A percentile compares a stretch with the other conserved stretches of the same genome.
phyloP scores from a whole-genome alignment of 371 early-diverging fungal species.

The Blastocladiella emersonii region DNA sequence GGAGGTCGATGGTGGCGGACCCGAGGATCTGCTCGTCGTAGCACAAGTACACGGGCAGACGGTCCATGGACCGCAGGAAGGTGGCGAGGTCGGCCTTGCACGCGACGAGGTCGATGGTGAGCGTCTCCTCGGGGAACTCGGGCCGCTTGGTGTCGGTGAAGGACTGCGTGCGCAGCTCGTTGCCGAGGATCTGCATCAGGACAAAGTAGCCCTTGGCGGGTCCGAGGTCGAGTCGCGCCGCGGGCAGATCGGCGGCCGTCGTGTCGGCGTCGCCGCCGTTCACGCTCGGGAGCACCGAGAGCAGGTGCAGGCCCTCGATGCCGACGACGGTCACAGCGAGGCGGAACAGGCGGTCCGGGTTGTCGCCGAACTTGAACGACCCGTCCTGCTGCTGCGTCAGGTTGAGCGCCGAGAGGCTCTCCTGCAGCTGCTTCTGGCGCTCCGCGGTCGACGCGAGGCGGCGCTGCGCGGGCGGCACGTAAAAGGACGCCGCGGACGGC shows the following conservation, averaged over 20 bases:
- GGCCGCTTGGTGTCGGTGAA: not conserved
- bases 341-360: not conserved
- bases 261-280: not conserved
- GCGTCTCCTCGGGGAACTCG: not conserved
- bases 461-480: too few relatives aligned
- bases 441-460: too few relatives aligned
- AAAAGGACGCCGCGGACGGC: too few relatives aligned
- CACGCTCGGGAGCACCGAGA: not conserved
- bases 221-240: not conserved
- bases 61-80: not conserved
- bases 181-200: not conserved
- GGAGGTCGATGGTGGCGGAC: not conserved
- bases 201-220: not conserved
- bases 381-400: not conserved
- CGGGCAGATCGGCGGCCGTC: too few relatives aligned
- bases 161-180: slow-evolving; percentile 2
- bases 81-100: not conserved
- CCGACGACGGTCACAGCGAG: not conserved
- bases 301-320: not conserved
- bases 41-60: not conserved
- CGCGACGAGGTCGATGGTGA: not conserved
- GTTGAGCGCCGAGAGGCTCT: too few relatives aligned
- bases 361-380: not conserved
- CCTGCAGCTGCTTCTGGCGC: too few relatives aligned
- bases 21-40: not conserved